A percentile compares a stretch with the other conserved stretches of the same genome.
Conservation (phyloP, 805 yeast genomes). For the Pichia insulana region DNA sequence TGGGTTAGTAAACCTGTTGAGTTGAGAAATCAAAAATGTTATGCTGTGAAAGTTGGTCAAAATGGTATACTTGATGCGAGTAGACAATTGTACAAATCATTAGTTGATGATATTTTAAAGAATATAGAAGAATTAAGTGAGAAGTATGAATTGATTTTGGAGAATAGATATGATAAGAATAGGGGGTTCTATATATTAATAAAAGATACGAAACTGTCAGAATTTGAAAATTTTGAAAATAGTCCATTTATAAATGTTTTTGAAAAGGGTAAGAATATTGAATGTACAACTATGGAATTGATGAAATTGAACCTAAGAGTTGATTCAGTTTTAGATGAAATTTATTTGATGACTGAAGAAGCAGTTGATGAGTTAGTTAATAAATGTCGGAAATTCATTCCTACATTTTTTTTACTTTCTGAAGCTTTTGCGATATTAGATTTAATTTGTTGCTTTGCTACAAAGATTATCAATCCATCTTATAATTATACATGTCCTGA, state of each 20-base stretch:
- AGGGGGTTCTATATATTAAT: constrained; percentile 34
- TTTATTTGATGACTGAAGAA: constrained; percentile 34
- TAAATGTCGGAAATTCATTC: constrained; percentile 23
- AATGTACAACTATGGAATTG: constrained; percentile 33
- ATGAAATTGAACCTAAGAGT: constrained; percentile 34
- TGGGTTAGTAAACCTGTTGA: constrained; percentile 35
- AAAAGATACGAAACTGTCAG: constrained; percentile 6
- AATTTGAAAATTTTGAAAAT: not conserved
- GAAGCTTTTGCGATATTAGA: constrained; percentile 38
- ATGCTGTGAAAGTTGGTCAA: constrained; percentile 35
- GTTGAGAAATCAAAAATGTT: constrained; percentile 35
- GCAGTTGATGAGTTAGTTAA: constrained; percentile 26
- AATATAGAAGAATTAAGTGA: constrained; percentile 21
- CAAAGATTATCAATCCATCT: constrained; percentile 13
- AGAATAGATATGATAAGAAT: constrained; percentile 27
- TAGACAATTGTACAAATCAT: constrained; percentile 31
- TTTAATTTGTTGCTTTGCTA: constrained; percentile 25
- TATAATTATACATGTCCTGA: constrained; percentile 29
- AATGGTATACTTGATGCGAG: constrained; percentile 40
- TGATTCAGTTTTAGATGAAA: constrained; percentile 33
- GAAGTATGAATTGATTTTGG: constrained; percentile 21
- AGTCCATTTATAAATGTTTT: constrained; percentile 27
- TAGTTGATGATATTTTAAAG: constrained; percentile 29
- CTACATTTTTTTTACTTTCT: constrained; percentile 32
- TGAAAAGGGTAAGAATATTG: constrained; percentile 24